Percentiles rank a stretch among this genome's conserved stretches.
Evolutionary conservation across 1,139 yeast species (phyloP).

Genomic region (Zygoascus hellenicus): DNA sequence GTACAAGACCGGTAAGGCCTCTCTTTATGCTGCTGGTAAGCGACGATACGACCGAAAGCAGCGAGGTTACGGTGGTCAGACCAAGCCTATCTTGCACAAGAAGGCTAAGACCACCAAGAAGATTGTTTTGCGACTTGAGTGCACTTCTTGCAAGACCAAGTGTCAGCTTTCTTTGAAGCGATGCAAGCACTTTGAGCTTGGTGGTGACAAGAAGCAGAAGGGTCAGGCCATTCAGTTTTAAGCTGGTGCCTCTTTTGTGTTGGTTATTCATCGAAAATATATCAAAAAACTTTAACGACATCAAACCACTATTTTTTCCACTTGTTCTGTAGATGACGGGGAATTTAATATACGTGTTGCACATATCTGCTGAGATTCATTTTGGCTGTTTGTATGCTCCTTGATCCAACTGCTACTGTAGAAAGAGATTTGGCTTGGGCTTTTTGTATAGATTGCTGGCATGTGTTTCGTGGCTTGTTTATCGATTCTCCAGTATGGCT

Average conservation of each 20-base stretch:
- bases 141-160: slow-evolving; percentile 98
- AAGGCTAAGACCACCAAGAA: slow-evolving; percentile 99
- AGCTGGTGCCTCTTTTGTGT: slow-evolving; percentile 22
- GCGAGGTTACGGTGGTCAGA: slow-evolving; percentile 99
- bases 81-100: slow-evolving; percentile 99
- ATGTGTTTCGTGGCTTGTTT: no score
- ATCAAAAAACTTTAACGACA: slow-evolving; percentile 7
- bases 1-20: slow-evolving; percentile 99
- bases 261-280: not conserved
- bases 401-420: no score
- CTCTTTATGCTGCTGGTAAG: slow-evolving; percentile 99
- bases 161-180: slow-evolving; percentile 97
- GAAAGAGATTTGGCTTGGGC: no score
- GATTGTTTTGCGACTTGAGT: slow-evolving; percentile 98
- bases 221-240: slow-evolving; percentile 97
- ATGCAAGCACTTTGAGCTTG: slow-evolving; percentile 99
- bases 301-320: slow-evolving; percentile 2
- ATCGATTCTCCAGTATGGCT: no score
- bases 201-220: slow-evolving; percentile 99
- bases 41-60: slow-evolving; percentile 99
- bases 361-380: not conserved
- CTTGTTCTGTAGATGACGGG: slow-evolving; percentile 4
- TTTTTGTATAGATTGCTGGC: no score
- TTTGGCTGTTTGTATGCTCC: no score
- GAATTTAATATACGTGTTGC: slow-evolving; percentile 4